Evolutionary conservation across 352 stramenopile genomes (phyloP), one percentile per base, ranked within the genome.

Genomic region (Phytophthora pini): DNA sequence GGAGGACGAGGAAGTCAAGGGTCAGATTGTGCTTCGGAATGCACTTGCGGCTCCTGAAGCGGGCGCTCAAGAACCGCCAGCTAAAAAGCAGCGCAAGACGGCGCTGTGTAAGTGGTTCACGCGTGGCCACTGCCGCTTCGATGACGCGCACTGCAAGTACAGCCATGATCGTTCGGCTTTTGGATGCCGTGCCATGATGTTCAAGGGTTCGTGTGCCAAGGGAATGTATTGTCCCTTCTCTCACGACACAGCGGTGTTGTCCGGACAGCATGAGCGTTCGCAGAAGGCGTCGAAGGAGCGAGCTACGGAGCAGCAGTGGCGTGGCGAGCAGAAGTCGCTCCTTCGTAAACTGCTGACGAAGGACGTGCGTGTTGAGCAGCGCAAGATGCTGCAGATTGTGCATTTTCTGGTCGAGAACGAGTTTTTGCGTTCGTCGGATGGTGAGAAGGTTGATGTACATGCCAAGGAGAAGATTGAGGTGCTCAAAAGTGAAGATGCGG

Each of bases 341-440:
- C 54, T 95, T 54, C 82, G 85, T 39, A 90, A 92, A 59, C 55
- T 95, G 49, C 75, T 95, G 32, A 69, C 87, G 22, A 89, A 83
- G 29, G 84, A 95, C 61, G 79, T 95, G 22, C 58, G 72, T 53
- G 52, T 73, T 12, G 87, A 95, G 73, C 84, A 93, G 66, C 63
- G 67, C 38, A 82, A 89, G 51, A 88, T 93, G 70, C 75, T 95
- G 50, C 81, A 95, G 68, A 82, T 92, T 68, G 80, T 93, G 55
- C 80, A 76, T 39, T 85, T 70, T 64, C 55, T 93, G 32, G 80
- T 93, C 4, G 54, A 65, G 39, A 79, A 83, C 51, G 58, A 89
- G 9, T 91, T 88, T 67, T 82, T 92, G 57, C 68, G 70, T 47
- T 71, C 60, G 45, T 27, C 61, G 4, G 44, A 61, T 32, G 43